Percentiles rank a stretch among this genome's conserved stretches.
phyloP scores from a whole-genome alignment of 768 basidiomycete genomes.

The Mycena leptocephala region DNA sequence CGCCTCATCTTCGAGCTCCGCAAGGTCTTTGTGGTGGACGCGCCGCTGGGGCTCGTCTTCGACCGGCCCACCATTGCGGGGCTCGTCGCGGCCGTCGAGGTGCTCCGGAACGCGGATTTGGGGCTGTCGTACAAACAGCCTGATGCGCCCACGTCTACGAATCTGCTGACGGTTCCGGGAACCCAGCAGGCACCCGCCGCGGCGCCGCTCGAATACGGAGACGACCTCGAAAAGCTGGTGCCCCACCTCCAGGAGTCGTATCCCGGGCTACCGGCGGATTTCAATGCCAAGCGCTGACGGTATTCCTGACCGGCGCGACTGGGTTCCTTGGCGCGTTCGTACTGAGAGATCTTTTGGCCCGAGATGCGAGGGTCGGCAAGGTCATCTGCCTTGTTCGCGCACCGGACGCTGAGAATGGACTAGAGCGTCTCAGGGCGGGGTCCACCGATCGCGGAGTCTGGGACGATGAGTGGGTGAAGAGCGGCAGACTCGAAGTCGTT shows the following conservation, averaged over 20 bases:
- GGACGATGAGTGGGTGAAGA: conserved; percentile 86
- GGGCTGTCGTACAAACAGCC: conserved; percentile 68
- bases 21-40: conserved; percentile 91
- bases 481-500: conserved; percentile 83
- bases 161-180: conserved; percentile 33
- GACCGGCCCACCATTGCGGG: conserved; percentile 89
- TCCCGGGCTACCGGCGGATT: conserved; percentile 71
- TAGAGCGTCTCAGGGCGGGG: conserved; percentile 80
- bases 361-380: conserved; percentile 77
- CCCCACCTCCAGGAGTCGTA: conserved; percentile 75
- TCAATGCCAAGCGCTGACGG: conserved; percentile 70
- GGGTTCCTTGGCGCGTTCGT: conserved; percentile 98
- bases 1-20: conserved; percentile 97
- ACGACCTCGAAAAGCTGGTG: conserved; percentile 81
- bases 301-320: conserved; percentile 97
- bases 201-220: conserved; percentile 77
- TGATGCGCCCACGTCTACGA: conserved; percentile 34
- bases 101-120: conserved; percentile 84
- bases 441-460: conserved; percentile 89
- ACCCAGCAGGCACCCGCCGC: conserved; percentile 37
- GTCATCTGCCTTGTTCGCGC: conserved; percentile 96
- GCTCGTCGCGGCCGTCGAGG: conserved; percentile 84
- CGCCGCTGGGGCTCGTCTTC: conserved; percentile 93
- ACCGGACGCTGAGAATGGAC: conserved; percentile 70
- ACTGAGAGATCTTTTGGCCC: conserved; percentile 82